Percentiles rank a stretch among this genome's conserved stretches.
Conservation (phyloP, 73 alveolate genomes). For the Tetrahymena thermophila region DNA sequence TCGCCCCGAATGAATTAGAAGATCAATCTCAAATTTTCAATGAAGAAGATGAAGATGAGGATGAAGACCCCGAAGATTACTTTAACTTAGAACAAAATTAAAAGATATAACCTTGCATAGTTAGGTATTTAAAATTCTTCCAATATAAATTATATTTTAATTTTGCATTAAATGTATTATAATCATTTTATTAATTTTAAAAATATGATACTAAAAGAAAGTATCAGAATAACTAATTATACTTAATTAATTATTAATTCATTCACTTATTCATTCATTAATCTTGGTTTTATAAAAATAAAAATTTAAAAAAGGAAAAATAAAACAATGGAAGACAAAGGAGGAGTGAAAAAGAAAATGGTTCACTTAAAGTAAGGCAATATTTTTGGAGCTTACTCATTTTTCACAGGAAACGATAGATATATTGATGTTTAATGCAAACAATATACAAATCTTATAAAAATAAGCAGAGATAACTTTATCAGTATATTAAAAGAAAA, state of each 20-base stretch:
- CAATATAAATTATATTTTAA: no score
- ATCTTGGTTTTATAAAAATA: no score
- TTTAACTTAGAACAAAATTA: not conserved
- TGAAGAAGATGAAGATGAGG: not conserved
- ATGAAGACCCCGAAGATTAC: not conserved
- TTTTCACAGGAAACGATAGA: not conserved
- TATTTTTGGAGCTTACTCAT: not conserved
- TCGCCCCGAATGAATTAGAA: not conserved
- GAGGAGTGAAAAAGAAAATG: not conserved
- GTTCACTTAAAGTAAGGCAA: not conserved
- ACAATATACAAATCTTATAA: not conserved
- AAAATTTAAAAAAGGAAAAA: not conserved
- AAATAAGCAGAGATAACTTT: not conserved
- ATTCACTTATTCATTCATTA: no score
- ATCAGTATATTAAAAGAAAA: not conserved
- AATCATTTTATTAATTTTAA: no score
- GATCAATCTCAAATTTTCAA: not conserved
- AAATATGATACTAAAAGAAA: no score
- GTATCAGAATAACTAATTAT: no score
- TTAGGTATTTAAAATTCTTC: not conserved
- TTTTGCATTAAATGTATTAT: no score
- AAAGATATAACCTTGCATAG: not conserved
- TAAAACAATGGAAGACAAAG: not conserved
- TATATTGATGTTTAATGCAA: not conserved
- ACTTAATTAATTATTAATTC: no score